Percentiles rank a stretch among this genome's conserved stretches.
phyloP scores from a whole-genome alignment of 2,329 filamentous ascomycete genomes.

The Sporothrix globosa region DNA sequence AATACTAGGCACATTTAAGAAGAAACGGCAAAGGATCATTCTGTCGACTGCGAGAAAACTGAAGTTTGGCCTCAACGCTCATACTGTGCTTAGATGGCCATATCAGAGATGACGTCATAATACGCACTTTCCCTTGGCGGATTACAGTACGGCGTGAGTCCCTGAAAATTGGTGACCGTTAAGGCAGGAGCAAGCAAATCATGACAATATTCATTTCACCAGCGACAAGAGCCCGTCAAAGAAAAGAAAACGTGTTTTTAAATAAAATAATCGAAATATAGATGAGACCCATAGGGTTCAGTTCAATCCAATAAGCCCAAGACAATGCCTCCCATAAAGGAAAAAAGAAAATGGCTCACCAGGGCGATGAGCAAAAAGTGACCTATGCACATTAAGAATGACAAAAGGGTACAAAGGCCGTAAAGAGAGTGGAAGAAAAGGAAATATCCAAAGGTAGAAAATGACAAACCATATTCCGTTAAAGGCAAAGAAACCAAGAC shows the following conservation, averaged over 20 bases:
- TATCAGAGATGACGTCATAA: conserved; percentile 1
- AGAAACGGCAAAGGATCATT: no score
- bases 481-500: not conserved
- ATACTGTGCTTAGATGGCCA: not conserved
- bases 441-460: not conserved
- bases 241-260: not conserved
- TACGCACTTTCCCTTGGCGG: not conserved
- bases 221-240: not conserved
- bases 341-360: not conserved
- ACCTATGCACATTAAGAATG: not conserved
- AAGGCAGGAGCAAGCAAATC: not conserved
- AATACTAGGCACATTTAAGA: no score
- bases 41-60: not conserved
- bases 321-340: conserved; percentile 9
- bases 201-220: not conserved
- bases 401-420: not conserved
- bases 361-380: not conserved
- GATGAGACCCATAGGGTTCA: not conserved
- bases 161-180: not conserved
- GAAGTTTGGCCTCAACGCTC: not conserved
- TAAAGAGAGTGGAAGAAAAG: not conserved
- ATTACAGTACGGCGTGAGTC: not conserved
- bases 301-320: conserved; percentile 23
- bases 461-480: not conserved
- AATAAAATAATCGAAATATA: not conserved